Percentiles rank a stretch among this genome's conserved stretches.
These are phyloP conservation scores for Suhomyces yuchorum DNA, from an alignment of 1,139 yeast species.

Conservation along the genomic window DNA sequence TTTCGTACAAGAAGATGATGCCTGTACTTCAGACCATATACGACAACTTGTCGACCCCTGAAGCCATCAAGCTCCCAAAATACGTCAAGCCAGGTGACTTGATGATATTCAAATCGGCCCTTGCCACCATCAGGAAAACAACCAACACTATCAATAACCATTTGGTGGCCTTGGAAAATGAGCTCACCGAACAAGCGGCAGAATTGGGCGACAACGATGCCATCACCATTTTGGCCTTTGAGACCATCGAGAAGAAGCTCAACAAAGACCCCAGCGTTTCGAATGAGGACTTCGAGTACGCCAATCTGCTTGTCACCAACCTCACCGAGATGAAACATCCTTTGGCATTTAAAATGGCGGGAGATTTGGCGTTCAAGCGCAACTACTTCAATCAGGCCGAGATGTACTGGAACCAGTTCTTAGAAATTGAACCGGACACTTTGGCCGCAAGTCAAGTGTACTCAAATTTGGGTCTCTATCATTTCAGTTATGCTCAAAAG, in stretches of 20 bases:
- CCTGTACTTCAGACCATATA: constrained; percentile 57
- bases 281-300: constrained; percentile 61
- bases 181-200: constrained; percentile 77
- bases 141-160: constrained; percentile 60
- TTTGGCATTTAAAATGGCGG: constrained; percentile 69
- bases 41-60: constrained; percentile 41
- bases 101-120: constrained; percentile 65
- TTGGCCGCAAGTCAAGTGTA: constrained; percentile 72
- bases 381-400: constrained; percentile 53
- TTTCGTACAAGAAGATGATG: constrained; percentile 54
- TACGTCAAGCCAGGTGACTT: constrained; percentile 58
- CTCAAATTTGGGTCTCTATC: constrained; percentile 66
- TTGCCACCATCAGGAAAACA: constrained; percentile 61
- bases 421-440: constrained; percentile 56
- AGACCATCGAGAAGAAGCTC: constrained; percentile 42
- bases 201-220: constrained; percentile 84
- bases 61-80: constrained; percentile 39
- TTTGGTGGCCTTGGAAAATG: constrained; percentile 64
- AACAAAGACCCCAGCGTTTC: constrained; percentile 28
- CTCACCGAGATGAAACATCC: constrained; percentile 69
- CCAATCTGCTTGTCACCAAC: constrained; percentile 60
- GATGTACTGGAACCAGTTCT: constrained; percentile 60
- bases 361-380: constrained; percentile 63
- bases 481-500: constrained; percentile 47
- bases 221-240: constrained; percentile 68